phyloP scores from a whole-genome alignment of 1,139 yeast genomes.

The Blastobotrys petasosporus region DNA sequence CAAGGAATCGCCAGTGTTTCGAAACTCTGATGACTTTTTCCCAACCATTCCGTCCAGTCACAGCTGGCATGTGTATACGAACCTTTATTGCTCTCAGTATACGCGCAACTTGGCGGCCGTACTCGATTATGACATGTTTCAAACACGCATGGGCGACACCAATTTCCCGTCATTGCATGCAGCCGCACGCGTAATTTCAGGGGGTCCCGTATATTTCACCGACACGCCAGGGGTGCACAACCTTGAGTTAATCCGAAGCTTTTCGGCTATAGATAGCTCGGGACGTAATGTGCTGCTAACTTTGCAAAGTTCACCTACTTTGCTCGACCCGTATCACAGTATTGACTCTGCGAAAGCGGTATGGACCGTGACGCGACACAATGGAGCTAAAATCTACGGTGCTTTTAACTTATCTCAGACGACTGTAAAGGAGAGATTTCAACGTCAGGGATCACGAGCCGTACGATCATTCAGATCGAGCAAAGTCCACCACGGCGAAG shows the following conservation, averaged over 20 bases:
- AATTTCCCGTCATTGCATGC: slow-evolving; percentile 24
- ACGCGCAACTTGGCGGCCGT: slow-evolving; percentile 25
- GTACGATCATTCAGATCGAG: background rate
- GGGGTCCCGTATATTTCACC: slow-evolving; percentile 32
- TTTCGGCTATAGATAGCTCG: slow-evolving; percentile 19
- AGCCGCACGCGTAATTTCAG: slow-evolving; percentile 29
- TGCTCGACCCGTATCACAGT: slow-evolving; percentile 22
- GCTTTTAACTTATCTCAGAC: slow-evolving; percentile 22
- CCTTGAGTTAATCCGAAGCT: slow-evolving; percentile 19
- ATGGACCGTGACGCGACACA: slow-evolving; percentile 16
- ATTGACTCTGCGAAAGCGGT: slow-evolving; percentile 15
- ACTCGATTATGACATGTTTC: slow-evolving; percentile 34
- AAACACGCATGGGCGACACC: slow-evolving; percentile 19
- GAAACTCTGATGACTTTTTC: slow-evolving; percentile 31
- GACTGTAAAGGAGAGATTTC: background rate
- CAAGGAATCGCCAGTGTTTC: slow-evolving; percentile 21
- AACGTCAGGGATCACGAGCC: background rate
- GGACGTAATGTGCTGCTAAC: slow-evolving; percentile 19
- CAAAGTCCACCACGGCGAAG: background rate
- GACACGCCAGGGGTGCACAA: slow-evolving; percentile 25
- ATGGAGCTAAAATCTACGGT: slow-evolving; percentile 17
- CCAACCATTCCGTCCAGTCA: slow-evolving; percentile 27
- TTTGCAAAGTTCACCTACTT: slow-evolving; percentile 18
- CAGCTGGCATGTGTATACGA: slow-evolving; percentile 31
- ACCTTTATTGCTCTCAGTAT: slow-evolving; percentile 25